These are phyloP conservation scores for Arthrobotrys musiformis DNA, from an alignment of 2,329 filamentous ascomycete species.

Conservation along the genomic window DNA sequence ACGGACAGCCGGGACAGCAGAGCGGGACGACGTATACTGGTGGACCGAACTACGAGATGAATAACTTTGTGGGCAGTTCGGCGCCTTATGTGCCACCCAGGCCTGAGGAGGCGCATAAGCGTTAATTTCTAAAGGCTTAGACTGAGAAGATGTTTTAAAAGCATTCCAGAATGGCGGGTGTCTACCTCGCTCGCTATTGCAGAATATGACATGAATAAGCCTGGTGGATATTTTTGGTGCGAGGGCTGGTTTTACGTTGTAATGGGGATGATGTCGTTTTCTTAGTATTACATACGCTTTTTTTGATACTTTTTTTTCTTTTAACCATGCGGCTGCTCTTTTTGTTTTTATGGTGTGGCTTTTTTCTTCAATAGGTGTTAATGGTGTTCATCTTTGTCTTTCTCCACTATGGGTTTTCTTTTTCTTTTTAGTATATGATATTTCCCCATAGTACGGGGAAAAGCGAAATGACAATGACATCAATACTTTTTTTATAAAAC, in stretches of 20 bases:
- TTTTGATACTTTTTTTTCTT: background rate
- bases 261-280: background rate
- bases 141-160: no score
- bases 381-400: constrained; percentile 2
- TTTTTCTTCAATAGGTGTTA: background rate
- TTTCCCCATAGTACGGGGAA: background rate
- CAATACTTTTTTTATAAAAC: no score
- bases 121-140: background rate
- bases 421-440: constrained; percentile 6
- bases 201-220: no score
- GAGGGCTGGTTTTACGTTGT: background rate
- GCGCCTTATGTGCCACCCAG: constrained; percentile 34
- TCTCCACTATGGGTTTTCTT: background rate
- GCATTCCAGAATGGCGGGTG: no score
- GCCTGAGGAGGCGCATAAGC: constrained; percentile 47
- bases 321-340: background rate
- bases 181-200: no score
- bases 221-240: no score
- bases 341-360: background rate
- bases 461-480: background rate
- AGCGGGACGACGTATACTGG: background rate
- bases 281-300: background rate
- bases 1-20: constrained; percentile 12
- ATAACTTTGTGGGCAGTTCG: constrained; percentile 15
- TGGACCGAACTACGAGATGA: constrained; percentile 34